Evolutionary conservation across 148 eudicot genomes (phyloP).

Genomic region (Chenopodium album): DNA sequence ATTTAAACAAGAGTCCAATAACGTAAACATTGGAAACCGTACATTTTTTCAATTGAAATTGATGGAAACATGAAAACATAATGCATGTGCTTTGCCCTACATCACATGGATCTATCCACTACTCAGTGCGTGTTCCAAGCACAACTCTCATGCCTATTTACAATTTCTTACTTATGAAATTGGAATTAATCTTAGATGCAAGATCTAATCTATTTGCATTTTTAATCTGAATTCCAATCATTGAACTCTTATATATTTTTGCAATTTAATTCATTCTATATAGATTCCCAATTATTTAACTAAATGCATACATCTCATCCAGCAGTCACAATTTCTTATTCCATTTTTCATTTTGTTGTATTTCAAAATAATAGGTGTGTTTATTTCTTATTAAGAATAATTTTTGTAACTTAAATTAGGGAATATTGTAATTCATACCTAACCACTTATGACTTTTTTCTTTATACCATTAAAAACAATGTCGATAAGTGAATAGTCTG

Average conservation of each 20-base stretch:
- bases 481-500: too few relatives aligned
- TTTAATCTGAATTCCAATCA: too few relatives aligned
- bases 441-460: too few relatives aligned
- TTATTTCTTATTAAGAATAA: too few relatives aligned
- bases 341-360: too few relatives aligned
- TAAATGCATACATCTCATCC: too few relatives aligned
- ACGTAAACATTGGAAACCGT: not conserved
- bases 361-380: too few relatives aligned
- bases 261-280: not conserved
- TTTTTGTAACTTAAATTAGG: too few relatives aligned
- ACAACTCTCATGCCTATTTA: not conserved
- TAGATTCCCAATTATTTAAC: too few relatives aligned
- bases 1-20: conserved; percentile 10
- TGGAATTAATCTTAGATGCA: not conserved
- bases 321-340: too few relatives aligned
- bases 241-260: not conserved
- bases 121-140: not conserved
- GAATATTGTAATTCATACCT: too few relatives aligned
- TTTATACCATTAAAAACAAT: too few relatives aligned
- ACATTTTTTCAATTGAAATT: not conserved
- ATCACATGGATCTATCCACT: conserved; percentile 10
- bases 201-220: not conserved
- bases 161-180: not conserved
- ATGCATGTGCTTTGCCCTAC: conserved; percentile 15
- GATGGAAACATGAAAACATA: not conserved